A percentile compares a stretch with the other conserved stretches of the same genome.
These are phyloP conservation scores for Kurtzmaniella quercitrusa DNA, from an alignment of 1,139 yeast genomes.

Conservation along the genomic window DNA sequence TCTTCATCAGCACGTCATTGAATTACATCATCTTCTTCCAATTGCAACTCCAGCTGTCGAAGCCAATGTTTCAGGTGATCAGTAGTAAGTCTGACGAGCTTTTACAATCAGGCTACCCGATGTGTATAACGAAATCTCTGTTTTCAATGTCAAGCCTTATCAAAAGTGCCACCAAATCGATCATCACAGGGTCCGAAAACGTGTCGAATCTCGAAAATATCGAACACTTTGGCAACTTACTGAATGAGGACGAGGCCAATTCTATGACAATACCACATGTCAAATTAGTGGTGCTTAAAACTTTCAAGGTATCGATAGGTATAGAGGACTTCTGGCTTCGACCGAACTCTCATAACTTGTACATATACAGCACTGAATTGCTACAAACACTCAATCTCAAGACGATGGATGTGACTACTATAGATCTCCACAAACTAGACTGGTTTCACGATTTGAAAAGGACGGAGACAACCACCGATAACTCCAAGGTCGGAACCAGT, in stretches of 20 bases:
- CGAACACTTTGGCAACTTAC: constrained; percentile 31
- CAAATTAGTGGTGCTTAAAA: constrained; percentile 27
- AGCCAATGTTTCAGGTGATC: constrained; percentile 29
- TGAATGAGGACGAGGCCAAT: constrained; percentile 29
- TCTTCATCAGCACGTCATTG: constrained; percentile 31
- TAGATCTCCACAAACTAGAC: constrained; percentile 22
- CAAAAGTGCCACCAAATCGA: constrained; percentile 32
- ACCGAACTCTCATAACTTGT: constrained; percentile 35
- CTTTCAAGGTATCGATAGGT: constrained; percentile 34
- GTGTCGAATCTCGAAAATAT: constrained; percentile 30
- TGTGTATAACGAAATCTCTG: constrained; percentile 22
- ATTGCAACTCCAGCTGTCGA: constrained; percentile 25
- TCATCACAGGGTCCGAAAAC: constrained; percentile 23
- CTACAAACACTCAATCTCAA: constrained; percentile 35
- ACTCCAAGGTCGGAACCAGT: background rate
- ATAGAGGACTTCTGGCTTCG: constrained; percentile 33
- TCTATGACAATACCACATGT: constrained; percentile 24
- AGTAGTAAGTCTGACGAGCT: constrained; percentile 21
- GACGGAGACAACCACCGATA: background rate
- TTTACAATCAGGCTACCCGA: constrained; percentile 33
- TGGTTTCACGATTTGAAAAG: constrained; percentile 21
- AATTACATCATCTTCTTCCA: constrained; percentile 35
- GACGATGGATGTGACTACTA: constrained; percentile 26
- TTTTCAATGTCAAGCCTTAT: constrained; percentile 26
- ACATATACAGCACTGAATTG: constrained; percentile 23